A percentile compares a stretch with the other conserved stretches of the same genome.
These are phyloP conservation scores for Paracamarosporium sp. DNA, from an alignment of 2,329 filamentous ascomycete genomes.

Conservation along the genomic window DNA sequence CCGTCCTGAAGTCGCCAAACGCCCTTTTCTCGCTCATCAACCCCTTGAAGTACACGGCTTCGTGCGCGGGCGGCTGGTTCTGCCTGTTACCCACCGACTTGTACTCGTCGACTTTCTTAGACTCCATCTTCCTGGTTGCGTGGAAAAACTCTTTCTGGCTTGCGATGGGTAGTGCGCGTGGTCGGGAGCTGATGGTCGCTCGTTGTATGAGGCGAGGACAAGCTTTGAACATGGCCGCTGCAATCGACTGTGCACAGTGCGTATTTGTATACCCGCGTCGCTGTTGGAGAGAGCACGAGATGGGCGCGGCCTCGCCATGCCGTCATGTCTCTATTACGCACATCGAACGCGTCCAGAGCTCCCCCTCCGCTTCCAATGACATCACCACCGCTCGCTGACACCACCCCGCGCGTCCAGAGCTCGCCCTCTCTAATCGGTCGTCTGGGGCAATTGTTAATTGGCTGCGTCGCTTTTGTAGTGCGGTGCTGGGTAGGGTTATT, in stretches of 20 bases:
- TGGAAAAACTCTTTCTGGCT: constrained; percentile 7
- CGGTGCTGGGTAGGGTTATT: constrained; percentile 1
- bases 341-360: constrained; percentile 4
- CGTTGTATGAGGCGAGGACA: constrained; percentile 11
- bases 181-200: constrained; percentile 10
- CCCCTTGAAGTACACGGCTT: constrained; percentile 68
- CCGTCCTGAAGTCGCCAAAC: constrained; percentile 66
- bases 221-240: constrained; percentile 29
- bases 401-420: background rate
- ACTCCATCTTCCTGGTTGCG: constrained; percentile 10
- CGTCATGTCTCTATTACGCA: constrained; percentile 3
- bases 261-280: background rate
- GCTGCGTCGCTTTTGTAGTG: background rate
- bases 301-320: background rate
- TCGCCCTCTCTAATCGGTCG: background rate
- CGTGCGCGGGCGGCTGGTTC: constrained; percentile 38
- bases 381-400: constrained; percentile 4
- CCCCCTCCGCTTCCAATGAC: background rate
- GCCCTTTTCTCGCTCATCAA: constrained; percentile 62
- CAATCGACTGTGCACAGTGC: background rate
- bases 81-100: constrained; percentile 36
- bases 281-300: background rate
- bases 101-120: constrained; percentile 26
- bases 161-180: constrained; percentile 9
- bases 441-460: background rate